Conservation (phyloP, 192 early-diverging fungal genomes). For the Neocallimastix lanati region DNA sequence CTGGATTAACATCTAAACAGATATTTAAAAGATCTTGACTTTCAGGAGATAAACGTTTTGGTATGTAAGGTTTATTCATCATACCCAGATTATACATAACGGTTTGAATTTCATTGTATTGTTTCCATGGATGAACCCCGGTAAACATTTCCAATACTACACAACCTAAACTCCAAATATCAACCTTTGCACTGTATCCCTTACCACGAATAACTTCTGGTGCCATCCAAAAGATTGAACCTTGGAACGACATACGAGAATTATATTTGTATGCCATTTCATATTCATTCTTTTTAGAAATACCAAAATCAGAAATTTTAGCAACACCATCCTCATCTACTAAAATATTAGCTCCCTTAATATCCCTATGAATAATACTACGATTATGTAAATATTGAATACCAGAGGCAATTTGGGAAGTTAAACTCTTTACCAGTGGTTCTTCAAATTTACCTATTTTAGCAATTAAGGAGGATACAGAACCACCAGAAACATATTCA, state of each 20-base stretch:
- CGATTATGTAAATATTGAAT: constrained; percentile 85
- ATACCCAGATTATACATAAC: background rate
- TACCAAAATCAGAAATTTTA: constrained; percentile 99
- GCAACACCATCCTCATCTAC: constrained; percentile 81
- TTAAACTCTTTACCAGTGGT: constrained; percentile 60
- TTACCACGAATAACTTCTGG: constrained; percentile 91
- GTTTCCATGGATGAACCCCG: constrained; percentile 51
- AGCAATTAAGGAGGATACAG: constrained; percentile 65
- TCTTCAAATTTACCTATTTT: constrained; percentile 80
- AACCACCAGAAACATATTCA: constrained; percentile 96
- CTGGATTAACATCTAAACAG: background rate
- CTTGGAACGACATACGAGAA: constrained; percentile 66
- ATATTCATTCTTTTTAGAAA: constrained; percentile 71
- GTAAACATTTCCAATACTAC: background rate
- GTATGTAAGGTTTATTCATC: background rate
- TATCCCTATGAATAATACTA: constrained; percentile 91
- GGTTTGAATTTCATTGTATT: background rate
- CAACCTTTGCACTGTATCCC: constrained; percentile 78
- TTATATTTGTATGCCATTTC: constrained; percentile 18
- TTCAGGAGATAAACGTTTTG: background rate
- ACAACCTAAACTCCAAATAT: constrained; percentile 89
- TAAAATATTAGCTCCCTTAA: constrained; percentile 58
- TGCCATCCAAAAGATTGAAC: constrained; percentile 98
- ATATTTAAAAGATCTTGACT: background rate
- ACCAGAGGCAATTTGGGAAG: constrained; percentile 78